These are phyloP conservation scores for Fonsecaea multimorphosa DNA, from an alignment of 2,329 filamentous ascomycete genomes.

Conservation along the genomic window DNA sequence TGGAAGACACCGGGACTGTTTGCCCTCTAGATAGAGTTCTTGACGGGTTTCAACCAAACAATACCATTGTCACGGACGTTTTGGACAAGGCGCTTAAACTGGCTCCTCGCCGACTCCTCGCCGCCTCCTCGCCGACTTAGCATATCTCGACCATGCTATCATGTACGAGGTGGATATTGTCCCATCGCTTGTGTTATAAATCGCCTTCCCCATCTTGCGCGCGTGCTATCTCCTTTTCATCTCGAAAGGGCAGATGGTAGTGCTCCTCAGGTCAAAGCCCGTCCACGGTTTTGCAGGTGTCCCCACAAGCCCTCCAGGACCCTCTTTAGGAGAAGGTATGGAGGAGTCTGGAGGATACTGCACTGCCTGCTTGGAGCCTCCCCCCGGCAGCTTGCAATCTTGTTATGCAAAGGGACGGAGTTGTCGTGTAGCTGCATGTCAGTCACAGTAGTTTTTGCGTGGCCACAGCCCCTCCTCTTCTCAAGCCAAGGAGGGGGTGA, in stretches of 20 bases:
- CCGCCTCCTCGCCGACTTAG: too few species aligned
- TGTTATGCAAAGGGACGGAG: background rate
- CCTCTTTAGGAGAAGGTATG: constrained; percentile 4
- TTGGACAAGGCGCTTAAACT: background rate
- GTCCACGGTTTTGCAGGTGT: background rate
- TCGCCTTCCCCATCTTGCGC: background rate
- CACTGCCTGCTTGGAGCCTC: background rate
- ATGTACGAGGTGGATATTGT: background rate
- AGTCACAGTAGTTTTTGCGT: background rate
- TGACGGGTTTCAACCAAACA: background rate
- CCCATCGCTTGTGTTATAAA: background rate
- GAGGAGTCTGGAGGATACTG: background rate
- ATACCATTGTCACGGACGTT: background rate
- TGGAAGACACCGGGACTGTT: background rate
- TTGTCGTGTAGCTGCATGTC: constrained; percentile 1
- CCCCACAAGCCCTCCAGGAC: background rate
- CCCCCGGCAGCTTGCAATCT: background rate
- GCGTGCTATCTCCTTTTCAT: background rate
- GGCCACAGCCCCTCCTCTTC: background rate
- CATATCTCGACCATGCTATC: background rate
- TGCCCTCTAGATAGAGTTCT: background rate
- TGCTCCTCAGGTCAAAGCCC: background rate
- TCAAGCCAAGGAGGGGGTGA: background rate
- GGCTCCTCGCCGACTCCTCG: background rate
- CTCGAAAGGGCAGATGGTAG: background rate